A percentile compares a stretch with the other conserved stretches of the same genome.
phyloP scores from a whole-genome alignment of 2,329 filamentous ascomycete species.

The Dichotomopilus funicola region DNA sequence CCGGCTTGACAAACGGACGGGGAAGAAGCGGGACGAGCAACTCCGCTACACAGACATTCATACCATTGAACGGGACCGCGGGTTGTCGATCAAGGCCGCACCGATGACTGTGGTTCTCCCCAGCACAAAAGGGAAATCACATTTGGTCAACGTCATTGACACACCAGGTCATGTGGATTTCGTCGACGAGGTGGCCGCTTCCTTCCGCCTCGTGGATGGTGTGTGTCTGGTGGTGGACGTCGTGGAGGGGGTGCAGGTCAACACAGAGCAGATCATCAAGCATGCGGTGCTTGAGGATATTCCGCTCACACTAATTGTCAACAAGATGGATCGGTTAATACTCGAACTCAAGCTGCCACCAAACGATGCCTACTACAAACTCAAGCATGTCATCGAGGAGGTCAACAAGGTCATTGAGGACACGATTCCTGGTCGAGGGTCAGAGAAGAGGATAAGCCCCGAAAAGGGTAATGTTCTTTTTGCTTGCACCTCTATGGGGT shows the following conservation, averaged over 20 bases:
- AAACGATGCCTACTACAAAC: slow-evolving; percentile 95
- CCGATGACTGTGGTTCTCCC: slow-evolving; percentile 92
- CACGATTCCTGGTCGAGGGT: slow-evolving; percentile 72
- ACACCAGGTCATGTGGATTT: slow-evolving; percentile 98
- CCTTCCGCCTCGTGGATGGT: slow-evolving; percentile 81
- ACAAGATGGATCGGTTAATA: slow-evolving; percentile 95
- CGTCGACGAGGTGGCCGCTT: slow-evolving; percentile 89
- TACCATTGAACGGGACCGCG: slow-evolving; percentile 79
- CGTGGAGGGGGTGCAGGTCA: slow-evolving; percentile 97
- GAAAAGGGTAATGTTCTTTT: slow-evolving; percentile 99
- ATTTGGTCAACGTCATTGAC: slow-evolving; percentile 90
- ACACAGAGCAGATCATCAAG: slow-evolving; percentile 95
- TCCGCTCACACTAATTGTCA: slow-evolving; percentile 83
- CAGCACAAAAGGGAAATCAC: slow-evolving; percentile 85
- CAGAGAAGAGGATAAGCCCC: slow-evolving; percentile 75
- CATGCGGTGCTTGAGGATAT: slow-evolving; percentile 87
- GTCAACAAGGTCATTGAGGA: slow-evolving; percentile 95
- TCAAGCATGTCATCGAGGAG: slow-evolving; percentile 97
- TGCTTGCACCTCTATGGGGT: slow-evolving; percentile 85
- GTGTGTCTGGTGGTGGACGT: slow-evolving; percentile 92
- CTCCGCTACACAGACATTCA: slow-evolving; percentile 93
- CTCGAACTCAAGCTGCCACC: slow-evolving; percentile 90
- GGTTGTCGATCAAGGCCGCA: slow-evolving; percentile 83
- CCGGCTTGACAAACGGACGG: slow-evolving; percentile 71
- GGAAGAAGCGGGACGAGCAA: slow-evolving; percentile 79